A percentile compares a stretch with the other conserved stretches of the same genome.
Conservation (phyloP, 2,329 filamentous ascomycete genomes). For the Plenodomus biglobosus region DNA sequence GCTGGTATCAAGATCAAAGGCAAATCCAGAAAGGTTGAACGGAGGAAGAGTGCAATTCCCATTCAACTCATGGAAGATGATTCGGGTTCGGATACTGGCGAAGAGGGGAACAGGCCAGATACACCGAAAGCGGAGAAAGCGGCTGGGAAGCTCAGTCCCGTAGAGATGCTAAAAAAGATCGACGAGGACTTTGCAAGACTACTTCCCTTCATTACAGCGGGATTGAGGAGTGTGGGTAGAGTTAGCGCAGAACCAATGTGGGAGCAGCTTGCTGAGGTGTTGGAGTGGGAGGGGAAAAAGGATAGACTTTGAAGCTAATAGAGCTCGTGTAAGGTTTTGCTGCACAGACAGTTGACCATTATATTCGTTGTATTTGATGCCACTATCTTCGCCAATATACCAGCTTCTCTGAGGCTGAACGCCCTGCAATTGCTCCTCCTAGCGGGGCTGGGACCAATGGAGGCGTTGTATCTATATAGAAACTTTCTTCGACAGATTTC, state of each 20-base stretch:
- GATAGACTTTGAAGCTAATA: not conserved
- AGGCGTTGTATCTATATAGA: too few species aligned
- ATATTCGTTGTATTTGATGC: too few species aligned
- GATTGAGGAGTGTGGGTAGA: constrained; percentile 72
- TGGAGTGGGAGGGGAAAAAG: constrained; percentile 57
- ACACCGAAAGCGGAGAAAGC: not conserved
- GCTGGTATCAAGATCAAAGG: constrained; percentile 32
- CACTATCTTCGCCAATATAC: too few species aligned
- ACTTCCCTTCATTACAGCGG: constrained; percentile 70
- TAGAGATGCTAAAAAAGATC: constrained; percentile 57
- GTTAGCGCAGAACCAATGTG: constrained; percentile 72
- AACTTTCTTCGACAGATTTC: too few species aligned
- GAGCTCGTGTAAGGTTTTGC: too few species aligned
- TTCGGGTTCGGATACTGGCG: constrained; percentile 29
- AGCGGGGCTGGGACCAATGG: too few species aligned
- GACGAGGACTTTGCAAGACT: constrained; percentile 65
- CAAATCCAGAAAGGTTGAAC: not conserved
- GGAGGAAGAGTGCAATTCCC: constrained; percentile 20
- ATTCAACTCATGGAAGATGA: constrained; percentile 23
- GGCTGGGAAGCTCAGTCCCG: not conserved
- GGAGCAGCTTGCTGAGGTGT: constrained; percentile 79
- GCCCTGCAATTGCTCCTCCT: too few species aligned
- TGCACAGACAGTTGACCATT: too few species aligned
- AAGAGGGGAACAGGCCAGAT: constrained; percentile 5
- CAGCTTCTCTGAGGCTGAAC: too few species aligned